Evolutionary conservation across 306 rosid species (phyloP).

Genomic region (Cicer cuneatum): DNA sequence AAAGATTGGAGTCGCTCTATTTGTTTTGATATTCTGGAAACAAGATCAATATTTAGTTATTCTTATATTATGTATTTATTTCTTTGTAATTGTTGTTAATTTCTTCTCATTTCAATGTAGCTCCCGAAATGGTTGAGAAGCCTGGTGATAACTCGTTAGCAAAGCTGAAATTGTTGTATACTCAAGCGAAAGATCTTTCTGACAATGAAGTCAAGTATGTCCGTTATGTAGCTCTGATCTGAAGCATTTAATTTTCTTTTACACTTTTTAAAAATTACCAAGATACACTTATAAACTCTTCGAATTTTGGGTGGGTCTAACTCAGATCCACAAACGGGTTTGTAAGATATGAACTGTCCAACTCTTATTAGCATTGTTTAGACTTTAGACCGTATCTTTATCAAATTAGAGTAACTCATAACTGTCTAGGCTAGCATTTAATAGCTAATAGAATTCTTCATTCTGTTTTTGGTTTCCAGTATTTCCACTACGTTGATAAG

Average conservation of each 20-base stretch:
- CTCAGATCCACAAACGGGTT: not conserved
- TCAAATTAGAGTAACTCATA: conserved; percentile 13
- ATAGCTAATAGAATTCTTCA: conserved; percentile 33
- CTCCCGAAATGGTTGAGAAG: conserved; percentile 97
- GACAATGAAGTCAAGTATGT: conserved; percentile 73
- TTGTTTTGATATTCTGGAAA: not conserved
- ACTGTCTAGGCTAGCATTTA: conserved; percentile 33
- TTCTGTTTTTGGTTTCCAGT: conserved; percentile 63
- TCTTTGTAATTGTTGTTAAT: conserved; percentile 32
- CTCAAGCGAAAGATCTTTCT: conserved; percentile 86
- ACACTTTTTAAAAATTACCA: conserved; percentile 14
- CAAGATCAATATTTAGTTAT: conserved; percentile 25
- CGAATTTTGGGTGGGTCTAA: not conserved
- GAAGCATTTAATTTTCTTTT: conserved; percentile 21
- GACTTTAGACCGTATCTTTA: not conserved
- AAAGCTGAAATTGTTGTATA: conserved; percentile 66
- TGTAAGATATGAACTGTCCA: not conserved
- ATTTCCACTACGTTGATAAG: conserved; percentile 58
- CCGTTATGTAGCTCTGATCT: conserved; percentile 41
- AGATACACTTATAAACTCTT: not conserved
- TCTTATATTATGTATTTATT: conserved; percentile 20
- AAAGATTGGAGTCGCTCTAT: not conserved
- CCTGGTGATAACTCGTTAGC: conserved; percentile 87
- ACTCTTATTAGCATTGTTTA: not conserved
- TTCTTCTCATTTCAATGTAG: conserved; percentile 50